Evolutionary conservation across 2,329 filamentous ascomycete species (phyloP).

Genomic region (Acrocalymma vagum): DNA sequence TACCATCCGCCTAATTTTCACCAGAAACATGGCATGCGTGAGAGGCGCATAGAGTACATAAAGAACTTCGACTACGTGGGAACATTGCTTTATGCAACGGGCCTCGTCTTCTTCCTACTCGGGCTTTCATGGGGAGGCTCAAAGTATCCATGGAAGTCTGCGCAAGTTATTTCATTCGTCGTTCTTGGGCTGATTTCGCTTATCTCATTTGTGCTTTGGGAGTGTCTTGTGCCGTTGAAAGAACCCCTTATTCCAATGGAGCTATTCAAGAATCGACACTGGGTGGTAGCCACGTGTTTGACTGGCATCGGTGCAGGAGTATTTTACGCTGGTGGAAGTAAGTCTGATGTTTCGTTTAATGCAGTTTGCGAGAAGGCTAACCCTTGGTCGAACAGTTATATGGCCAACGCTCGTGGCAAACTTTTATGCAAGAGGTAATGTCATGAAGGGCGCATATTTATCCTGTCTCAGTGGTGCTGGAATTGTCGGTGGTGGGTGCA

Average conservation of each 20-base stretch:
- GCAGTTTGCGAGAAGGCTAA: too few relatives aligned
- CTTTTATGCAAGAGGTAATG: slow-evolving; percentile 26
- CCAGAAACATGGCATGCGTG: slow-evolving; percentile 21
- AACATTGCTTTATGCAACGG: slow-evolving; percentile 16
- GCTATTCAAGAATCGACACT: slow-evolving; percentile 36
- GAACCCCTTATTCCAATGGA: slow-evolving; percentile 38
- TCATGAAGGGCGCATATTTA: slow-evolving; percentile 15
- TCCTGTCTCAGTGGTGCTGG: slow-evolving; percentile 23
- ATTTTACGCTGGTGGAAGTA: too few relatives aligned
- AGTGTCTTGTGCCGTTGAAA: slow-evolving; percentile 25
- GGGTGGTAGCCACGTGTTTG: too few relatives aligned
- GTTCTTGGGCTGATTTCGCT: slow-evolving; percentile 46
- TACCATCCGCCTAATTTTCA: slow-evolving; percentile 25
- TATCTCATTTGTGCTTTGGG: slow-evolving; percentile 48
- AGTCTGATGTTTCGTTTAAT: too few relatives aligned
- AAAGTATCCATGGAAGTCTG: slow-evolving; percentile 53
- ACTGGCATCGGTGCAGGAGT: too few relatives aligned
- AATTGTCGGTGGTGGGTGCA: slow-evolving; percentile 33
- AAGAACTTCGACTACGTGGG: slow-evolving; percentile 27
- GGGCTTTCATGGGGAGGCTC: slow-evolving; percentile 20
- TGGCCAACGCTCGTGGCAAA: slow-evolving; percentile 36
- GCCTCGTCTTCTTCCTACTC: slow-evolving; percentile 25
- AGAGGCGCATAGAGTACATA: slow-evolving; percentile 18
- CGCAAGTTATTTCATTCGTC: slow-evolving; percentile 49
- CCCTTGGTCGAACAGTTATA: too few relatives aligned